Evolutionary conservation across 2,329 filamentous ascomycete genomes (phyloP), one percentile per base, ranked within the genome.

Genomic region (Chrysoporthe austroafricana): DNA sequence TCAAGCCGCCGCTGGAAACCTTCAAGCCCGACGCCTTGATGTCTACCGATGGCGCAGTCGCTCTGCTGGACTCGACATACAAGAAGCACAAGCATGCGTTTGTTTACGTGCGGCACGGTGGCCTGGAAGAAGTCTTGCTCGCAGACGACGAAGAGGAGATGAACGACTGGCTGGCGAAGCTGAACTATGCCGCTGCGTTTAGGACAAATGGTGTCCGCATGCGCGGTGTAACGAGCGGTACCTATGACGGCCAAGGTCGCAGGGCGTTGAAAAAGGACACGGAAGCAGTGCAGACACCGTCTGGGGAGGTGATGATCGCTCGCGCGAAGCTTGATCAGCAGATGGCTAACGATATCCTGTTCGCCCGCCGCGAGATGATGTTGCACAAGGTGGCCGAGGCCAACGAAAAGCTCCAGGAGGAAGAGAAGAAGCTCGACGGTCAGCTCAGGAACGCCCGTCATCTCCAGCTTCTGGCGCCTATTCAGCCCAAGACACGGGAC

Each of bases 11-110:
- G 0, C 79, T 99, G 21, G 88, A 93, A 44, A 89, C 96, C 61
- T 98, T 98, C 82, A 98, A 97, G 76, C 93, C 95, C 1, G 96
- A 99, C 78, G 91, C 89, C 7, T 85, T 97, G 63, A 94, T 99
- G 84, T 96, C 96, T 1, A 98, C 94, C 4, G 91, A 97, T 72
- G 92, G 95, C 70, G 93, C 94, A 0, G 94, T 99, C 43, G 94
- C 95, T 11, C 83, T 99, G 50, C 84, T 93, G 54, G 96, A 99
- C 77, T 86, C 87, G 2, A 91, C 86, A 9, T 99, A 99, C 78
- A 97, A 91, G 78, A 96, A 93, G 77, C 96, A 99, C 79, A 99
- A 98, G 79, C 89, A 98, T 77, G 93, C 96, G 0, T 97, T 99
- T 75, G 86, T 94, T 16, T 95, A 97, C 73, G 92, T 97, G 69